Conservation (phyloP, 192 early-diverging fungal genomes). For the Coemansia sp. region DNA sequence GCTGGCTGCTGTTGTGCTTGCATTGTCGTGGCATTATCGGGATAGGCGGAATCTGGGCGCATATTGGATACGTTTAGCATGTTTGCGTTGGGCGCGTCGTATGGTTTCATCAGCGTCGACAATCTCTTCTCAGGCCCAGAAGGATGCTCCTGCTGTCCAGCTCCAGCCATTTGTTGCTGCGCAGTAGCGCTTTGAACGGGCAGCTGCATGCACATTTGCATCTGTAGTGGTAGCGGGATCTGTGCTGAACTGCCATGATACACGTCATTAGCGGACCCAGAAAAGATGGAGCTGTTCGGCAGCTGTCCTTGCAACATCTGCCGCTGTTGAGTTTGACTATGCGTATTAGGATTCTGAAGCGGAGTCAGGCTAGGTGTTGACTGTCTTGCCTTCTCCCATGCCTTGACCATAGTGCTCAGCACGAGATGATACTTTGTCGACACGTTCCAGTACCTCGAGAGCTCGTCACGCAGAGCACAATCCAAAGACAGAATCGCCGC, state of each 20-base stretch:
- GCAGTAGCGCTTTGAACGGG: conserved; percentile 4
- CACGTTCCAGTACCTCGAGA: conserved; percentile 53
- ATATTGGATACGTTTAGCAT: background rate
- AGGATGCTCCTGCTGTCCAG: background rate
- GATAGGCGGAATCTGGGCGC: background rate
- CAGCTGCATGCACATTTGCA: conserved; percentile 50
- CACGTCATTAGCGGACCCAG: conserved; percentile 25
- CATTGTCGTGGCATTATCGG: background rate
- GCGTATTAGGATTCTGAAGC: conserved; percentile 5
- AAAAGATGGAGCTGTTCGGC: conserved; percentile 3
- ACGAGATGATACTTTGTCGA: conserved; percentile 53
- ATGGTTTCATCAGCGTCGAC: conserved; percentile 36
- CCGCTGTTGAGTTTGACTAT: background rate
- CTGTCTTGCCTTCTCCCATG: conserved; percentile 53
- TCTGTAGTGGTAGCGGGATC: conserved; percentile 35
- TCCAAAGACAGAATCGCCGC: conserved; percentile 48
- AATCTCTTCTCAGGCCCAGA: conserved; percentile 4
- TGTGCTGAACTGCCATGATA: conserved; percentile 24
- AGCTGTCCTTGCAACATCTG: conserved; percentile 13
- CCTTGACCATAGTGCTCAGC: conserved; percentile 53
- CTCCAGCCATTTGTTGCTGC: background rate
- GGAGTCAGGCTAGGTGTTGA: conserved; percentile 34
- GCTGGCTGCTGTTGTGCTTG: conserved; percentile 10
- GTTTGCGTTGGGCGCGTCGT: conserved; percentile 7
- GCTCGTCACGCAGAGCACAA: conserved; percentile 44